These are phyloP conservation scores for Madurella mycetomatis DNA, from an alignment of 2,329 filamentous ascomycete genomes.

Conservation along the genomic window DNA sequence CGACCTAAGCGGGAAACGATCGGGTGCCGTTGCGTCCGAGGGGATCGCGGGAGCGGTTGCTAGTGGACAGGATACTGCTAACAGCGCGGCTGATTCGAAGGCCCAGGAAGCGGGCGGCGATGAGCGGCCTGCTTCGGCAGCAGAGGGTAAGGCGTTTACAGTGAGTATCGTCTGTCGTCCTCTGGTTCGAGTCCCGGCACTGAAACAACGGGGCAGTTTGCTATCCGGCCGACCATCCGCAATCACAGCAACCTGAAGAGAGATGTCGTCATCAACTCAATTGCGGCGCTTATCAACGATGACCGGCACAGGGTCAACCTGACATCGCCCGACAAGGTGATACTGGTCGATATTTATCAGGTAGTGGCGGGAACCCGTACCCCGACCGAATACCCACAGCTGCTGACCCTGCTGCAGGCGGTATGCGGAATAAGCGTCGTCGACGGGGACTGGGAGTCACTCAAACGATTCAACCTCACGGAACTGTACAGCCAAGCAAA, in stretches of 20 bases:
- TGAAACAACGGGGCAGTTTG: constrained; percentile 53
- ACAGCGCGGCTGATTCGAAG: constrained; percentile 6
- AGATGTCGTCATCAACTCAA: constrained; percentile 64
- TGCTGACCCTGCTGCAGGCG: constrained; percentile 35
- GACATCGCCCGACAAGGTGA: constrained; percentile 70
- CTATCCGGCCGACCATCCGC: constrained; percentile 74
- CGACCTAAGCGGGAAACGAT: constrained; percentile 35
- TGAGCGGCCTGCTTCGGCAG: not conserved
- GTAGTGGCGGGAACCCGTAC: constrained; percentile 39
- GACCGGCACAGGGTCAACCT: constrained; percentile 69
- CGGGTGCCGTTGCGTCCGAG: constrained; percentile 1
- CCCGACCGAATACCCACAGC: not conserved
- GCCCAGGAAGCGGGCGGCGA: not conserved
- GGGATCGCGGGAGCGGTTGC: constrained; percentile 12
- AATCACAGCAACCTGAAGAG: constrained; percentile 67
- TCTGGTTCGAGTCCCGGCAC: not conserved
- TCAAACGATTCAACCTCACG: constrained; percentile 74
- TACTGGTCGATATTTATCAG: constrained; percentile 77
- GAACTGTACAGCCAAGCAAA: constrained; percentile 56
- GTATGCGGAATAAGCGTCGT: constrained; percentile 78
- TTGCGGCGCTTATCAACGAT: constrained; percentile 61
- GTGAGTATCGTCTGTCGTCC: constrained; percentile 35
- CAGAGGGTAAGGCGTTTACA: constrained; percentile 25
- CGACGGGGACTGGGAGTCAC: constrained; percentile 64
- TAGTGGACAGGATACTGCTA: constrained; percentile 3